Conservation (phyloP, 805 yeast genomes). For the Candida sithepensis region DNA sequence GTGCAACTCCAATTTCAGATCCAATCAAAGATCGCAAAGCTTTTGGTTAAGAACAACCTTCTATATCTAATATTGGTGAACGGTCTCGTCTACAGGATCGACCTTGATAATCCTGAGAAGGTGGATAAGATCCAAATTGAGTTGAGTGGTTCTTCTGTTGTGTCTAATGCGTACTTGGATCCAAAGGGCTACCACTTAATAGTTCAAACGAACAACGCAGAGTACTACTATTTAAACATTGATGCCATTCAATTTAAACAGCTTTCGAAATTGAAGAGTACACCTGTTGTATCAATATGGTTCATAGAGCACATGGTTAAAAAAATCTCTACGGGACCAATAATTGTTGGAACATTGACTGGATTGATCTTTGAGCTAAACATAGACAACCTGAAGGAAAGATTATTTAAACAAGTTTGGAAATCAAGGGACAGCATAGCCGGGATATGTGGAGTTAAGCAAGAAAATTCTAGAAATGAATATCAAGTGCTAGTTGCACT, state of each 20-base stretch:
- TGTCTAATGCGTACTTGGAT: slow-evolving; percentile 41
- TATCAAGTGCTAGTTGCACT: slow-evolving; percentile 10
- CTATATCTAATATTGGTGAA: slow-evolving; percentile 50
- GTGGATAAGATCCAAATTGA: slow-evolving; percentile 41
- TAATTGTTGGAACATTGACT: slow-evolving; percentile 45
- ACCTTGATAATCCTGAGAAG: slow-evolving; percentile 60
- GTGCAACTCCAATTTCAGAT: slow-evolving; percentile 34
- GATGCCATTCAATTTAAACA: slow-evolving; percentile 37
- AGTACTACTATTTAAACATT: slow-evolving; percentile 46
- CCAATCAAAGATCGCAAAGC: slow-evolving; percentile 36
- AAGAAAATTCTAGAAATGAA: slow-evolving; percentile 4
- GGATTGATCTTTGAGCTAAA: slow-evolving; percentile 47
- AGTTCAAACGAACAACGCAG: slow-evolving; percentile 42
- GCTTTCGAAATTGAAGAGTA: slow-evolving; percentile 45
- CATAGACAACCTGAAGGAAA: slow-evolving; percentile 43
- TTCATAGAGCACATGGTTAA: slow-evolving; percentile 28
- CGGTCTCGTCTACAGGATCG: slow-evolving; percentile 59
- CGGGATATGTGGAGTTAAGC: slow-evolving; percentile 7
- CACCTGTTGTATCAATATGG: slow-evolving; percentile 41
- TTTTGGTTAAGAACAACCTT: slow-evolving; percentile 53
- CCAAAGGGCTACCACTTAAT: slow-evolving; percentile 50
- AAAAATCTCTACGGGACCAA: slow-evolving; percentile 37
- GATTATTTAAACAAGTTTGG: slow-evolving; percentile 40
- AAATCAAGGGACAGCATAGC: slow-evolving; percentile 20
- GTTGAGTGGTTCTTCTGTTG: slow-evolving; percentile 24